Evolutionary conservation across 2,329 filamentous ascomycete genomes (phyloP).

Genomic region (Zymoseptoria brevis): DNA sequence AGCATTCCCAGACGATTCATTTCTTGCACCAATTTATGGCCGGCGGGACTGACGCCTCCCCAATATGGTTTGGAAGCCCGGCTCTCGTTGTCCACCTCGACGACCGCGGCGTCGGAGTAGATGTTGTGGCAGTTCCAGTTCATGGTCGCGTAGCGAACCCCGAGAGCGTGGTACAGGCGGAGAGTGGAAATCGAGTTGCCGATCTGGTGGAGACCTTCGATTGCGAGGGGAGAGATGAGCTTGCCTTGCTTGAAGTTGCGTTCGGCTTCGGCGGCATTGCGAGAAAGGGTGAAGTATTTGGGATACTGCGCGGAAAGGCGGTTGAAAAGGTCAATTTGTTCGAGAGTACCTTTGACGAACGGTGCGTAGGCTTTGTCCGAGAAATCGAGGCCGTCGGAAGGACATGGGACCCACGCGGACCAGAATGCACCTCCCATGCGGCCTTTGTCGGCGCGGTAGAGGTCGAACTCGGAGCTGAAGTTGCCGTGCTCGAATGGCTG

Average conservation of each 20-base stretch:
- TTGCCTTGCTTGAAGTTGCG: conserved; percentile 40
- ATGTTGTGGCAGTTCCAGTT: conserved; percentile 92
- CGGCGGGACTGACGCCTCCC: conserved; percentile 64
- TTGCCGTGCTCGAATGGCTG: conserved; percentile 64
- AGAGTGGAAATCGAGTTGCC: conserved; percentile 74
- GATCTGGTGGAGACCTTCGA: conserved; percentile 90
- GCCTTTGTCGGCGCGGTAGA: conserved; percentile 64
- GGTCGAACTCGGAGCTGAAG: conserved; percentile 64
- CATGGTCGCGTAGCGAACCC: conserved; percentile 79
- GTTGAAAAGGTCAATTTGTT: conserved; percentile 66
- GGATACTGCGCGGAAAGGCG: conserved; percentile 59
- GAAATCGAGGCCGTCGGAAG: conserved; percentile 62
- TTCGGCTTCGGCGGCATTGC: conserved; percentile 54
- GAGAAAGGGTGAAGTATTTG: conserved; percentile 57
- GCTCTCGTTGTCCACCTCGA: conserved; percentile 40
- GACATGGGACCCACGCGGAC: conserved; percentile 78
- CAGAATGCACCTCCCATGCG: conserved; percentile 82
- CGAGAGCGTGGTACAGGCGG: conserved; percentile 65
- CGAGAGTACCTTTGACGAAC: conserved; percentile 59
- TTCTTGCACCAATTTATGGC: conserved; percentile 63
- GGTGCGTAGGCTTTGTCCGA: conserved; percentile 62
- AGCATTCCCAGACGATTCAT: conserved; percentile 95
- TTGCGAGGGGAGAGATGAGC: conserved; percentile 68
- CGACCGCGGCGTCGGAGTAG: conserved; percentile 76
- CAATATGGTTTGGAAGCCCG: conserved; percentile 49